phyloP scores from a whole-genome alignment of 352 stramenopile genomes.

The Globisporangium okanoganense region DNA sequence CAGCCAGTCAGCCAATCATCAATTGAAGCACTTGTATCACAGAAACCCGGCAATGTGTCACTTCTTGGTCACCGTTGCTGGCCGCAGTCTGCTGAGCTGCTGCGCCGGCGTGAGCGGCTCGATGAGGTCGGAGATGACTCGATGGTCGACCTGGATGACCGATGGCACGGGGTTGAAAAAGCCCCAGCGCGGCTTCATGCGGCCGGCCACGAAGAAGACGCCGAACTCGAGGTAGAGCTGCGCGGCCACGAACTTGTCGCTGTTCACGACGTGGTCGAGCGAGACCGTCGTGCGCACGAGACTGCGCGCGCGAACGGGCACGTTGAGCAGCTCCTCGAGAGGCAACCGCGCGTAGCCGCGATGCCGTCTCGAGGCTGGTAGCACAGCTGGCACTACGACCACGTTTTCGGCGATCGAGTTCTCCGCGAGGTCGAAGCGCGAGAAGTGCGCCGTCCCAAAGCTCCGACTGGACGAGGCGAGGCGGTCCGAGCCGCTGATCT shows the following conservation, averaged over 20 bases:
- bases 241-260: slow-evolving; percentile 8
- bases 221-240: slow-evolving; percentile 12
- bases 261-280: slow-evolving; percentile 10
- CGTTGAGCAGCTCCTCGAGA: slow-evolving; percentile 10
- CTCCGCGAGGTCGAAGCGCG: slow-evolving; percentile 1
- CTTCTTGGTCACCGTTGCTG: background rate
- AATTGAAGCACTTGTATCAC: too few relatives aligned
- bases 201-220: slow-evolving; percentile 5
- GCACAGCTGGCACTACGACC: background rate
- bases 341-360: slow-evolving; percentile 7
- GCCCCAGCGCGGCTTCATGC: slow-evolving; percentile 10
- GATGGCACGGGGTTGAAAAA: slow-evolving; percentile 8
- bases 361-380: background rate
- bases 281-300: background rate
- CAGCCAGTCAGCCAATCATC: background rate
- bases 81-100: slow-evolving; percentile 9
- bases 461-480: background rate
- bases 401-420: slow-evolving; percentile 8
- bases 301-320: slow-evolving; percentile 4
- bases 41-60: background rate
- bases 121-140: slow-evolving; percentile 9
- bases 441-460: background rate
- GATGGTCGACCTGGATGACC: slow-evolving; percentile 8
- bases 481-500: background rate
- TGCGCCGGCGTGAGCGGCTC: background rate